These are phyloP conservation scores for Trematosphaeria pertusa DNA, from an alignment of 2,329 filamentous ascomycete genomes.

Conservation along the genomic window DNA sequence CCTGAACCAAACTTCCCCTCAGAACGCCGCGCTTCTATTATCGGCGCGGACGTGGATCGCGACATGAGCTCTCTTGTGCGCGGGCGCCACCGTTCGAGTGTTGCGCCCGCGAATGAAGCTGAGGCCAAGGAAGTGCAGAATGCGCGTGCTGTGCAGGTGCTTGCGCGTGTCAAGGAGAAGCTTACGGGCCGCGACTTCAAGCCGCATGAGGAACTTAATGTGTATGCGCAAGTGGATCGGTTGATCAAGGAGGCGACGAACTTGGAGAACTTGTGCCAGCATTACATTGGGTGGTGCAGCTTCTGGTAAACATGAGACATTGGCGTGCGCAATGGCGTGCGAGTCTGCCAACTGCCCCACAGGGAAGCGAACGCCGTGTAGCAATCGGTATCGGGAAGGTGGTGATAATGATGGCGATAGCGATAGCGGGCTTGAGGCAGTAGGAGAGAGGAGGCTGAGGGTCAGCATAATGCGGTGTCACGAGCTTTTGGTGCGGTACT, in stretches of 20 bases:
- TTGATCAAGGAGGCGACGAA: conserved; percentile 95
- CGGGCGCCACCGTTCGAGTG: conserved; percentile 44
- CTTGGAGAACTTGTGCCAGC: conserved; percentile 96
- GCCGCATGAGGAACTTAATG: conserved; percentile 75
- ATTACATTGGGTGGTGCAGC: conserved; percentile 99
- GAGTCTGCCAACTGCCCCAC: too few relatives aligned
- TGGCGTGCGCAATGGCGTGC: too few relatives aligned
- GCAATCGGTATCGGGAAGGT: too few relatives aligned
- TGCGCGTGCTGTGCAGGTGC: conserved; percentile 86
- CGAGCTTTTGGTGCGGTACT: too few relatives aligned
- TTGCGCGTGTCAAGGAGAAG: conserved; percentile 93
- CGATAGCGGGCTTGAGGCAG: too few relatives aligned
- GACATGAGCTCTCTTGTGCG: conserved; percentile 42
- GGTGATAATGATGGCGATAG: too few relatives aligned
- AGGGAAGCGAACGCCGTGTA: too few relatives aligned
- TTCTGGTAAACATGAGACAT: conserved; percentile 92
- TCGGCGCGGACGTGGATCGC: conserved; percentile 51
- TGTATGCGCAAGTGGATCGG: conserved; percentile 90
- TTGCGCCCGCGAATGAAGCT: conserved; percentile 48
- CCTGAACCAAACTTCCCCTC: conserved; percentile 65
- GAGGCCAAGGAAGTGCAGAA: conserved; percentile 81
- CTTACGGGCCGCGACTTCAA: conserved; percentile 94
- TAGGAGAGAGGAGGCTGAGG: too few relatives aligned
- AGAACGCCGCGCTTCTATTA: conserved; percentile 67
- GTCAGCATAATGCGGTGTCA: too few relatives aligned